A percentile compares a stretch with the other conserved stretches of the same genome.
Conservation (phyloP, 495 filamentous ascomycete species). For the Hypoxylon fragiforme region DNA sequence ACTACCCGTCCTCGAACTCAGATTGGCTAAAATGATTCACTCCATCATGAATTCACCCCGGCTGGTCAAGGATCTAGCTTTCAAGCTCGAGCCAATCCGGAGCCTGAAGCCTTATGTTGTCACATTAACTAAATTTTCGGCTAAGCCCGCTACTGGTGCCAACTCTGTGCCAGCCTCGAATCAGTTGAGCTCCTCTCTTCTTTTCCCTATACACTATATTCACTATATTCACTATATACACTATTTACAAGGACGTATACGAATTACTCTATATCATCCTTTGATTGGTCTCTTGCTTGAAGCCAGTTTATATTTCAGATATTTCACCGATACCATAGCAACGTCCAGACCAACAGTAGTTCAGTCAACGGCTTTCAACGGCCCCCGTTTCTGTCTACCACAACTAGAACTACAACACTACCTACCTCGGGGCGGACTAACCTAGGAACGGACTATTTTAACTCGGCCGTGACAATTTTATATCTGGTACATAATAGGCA, state of each 20-base stretch:
- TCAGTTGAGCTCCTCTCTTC: conserved; percentile 21
- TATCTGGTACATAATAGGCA: too few species aligned
- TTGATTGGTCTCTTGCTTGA: conserved; percentile 16
- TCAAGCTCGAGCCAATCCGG: conserved; percentile 36
- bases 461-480: too few species aligned
- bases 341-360: conserved; percentile 23
- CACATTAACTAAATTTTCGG: conserved; percentile 39
- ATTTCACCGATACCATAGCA: conserved; percentile 30
- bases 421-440: too few species aligned
- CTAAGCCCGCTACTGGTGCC: conserved; percentile 34
- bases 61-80: conserved; percentile 30
- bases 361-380: too few species aligned
- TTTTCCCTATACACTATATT: too few species aligned
- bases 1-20: conserved; percentile 35
- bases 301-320: background rate
- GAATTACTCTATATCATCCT: conserved; percentile 6
- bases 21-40: conserved; percentile 32
- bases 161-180: conserved; percentile 30
- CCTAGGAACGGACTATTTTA: too few species aligned
- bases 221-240: too few species aligned
- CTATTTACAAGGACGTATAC: conserved; percentile 9
- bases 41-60: conserved; percentile 36
- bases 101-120: conserved; percentile 27
- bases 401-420: too few species aligned
- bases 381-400: too few species aligned